Percentiles rank a stretch among this genome's conserved stretches.
Evolutionary conservation across 352 stramenopile genomes (phyloP).

Genomic region (Albugo candida): DNA sequence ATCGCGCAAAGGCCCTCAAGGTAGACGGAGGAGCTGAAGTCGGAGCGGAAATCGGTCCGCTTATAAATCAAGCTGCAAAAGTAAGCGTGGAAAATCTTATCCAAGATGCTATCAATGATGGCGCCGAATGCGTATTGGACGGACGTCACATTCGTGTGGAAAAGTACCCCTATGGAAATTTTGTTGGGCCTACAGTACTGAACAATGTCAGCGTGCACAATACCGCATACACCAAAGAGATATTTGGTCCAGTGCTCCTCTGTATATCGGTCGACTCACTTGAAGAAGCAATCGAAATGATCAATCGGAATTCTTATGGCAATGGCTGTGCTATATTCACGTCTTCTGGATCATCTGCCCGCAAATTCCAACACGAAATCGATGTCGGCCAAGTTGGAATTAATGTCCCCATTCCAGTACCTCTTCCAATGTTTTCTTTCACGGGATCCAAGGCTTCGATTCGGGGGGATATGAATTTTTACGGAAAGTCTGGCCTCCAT

Average conservation of each 20-base stretch:
- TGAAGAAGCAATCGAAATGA: constrained; percentile 90
- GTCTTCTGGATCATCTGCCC: constrained; percentile 75
- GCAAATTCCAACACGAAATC: constrained; percentile 94
- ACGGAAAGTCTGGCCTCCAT: constrained; percentile 88
- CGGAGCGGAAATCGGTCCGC: constrained; percentile 56
- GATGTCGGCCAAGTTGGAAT: constrained; percentile 93
- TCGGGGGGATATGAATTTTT: constrained; percentile 95
- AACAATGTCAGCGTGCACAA: constrained; percentile 71
- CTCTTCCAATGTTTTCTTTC: constrained; percentile 96
- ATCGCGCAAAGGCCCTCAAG: constrained; percentile 79
- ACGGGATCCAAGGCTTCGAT: constrained; percentile 89
- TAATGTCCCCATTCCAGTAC: constrained; percentile 95
- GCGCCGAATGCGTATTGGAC: constrained; percentile 81
- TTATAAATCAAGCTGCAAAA: constrained; percentile 83
- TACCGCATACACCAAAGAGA: constrained; percentile 86
- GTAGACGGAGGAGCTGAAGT: constrained; percentile 75
- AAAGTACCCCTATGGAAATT: constrained; percentile 92
- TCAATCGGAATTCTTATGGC: constrained; percentile 92
- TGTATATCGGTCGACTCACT: constrained; percentile 84
- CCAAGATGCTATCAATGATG: constrained; percentile 72
- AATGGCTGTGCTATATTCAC: constrained; percentile 97
- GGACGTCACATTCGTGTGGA: constrained; percentile 76
- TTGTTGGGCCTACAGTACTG: constrained; percentile 87
- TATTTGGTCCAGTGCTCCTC: constrained; percentile 94
- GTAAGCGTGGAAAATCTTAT: constrained; percentile 81